Evolutionary conservation across 768 basidiomycete species (phyloP), one percentile per base, ranked within the genome.

Genomic region (Rhodotorula taiwanensis): DNA sequence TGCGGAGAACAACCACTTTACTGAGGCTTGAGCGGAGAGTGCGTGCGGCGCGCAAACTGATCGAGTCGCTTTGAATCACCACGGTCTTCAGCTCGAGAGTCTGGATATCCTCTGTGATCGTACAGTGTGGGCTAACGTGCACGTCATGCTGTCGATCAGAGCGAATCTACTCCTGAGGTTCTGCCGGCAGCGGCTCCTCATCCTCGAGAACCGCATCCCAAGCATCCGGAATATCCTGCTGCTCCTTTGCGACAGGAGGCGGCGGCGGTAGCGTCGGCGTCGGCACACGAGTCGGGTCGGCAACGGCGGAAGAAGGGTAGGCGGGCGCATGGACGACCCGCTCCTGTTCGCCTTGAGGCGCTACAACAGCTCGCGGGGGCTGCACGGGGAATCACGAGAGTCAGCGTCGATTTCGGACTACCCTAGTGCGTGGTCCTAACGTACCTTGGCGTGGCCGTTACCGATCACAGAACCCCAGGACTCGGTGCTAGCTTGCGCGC

Each of bases 291-390:
- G 48, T 31, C 18, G 47, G 56, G 15, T 14, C 8, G 14, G 44
- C 34, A 14, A 31, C 30, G 18, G 14, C 21, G 11, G 52, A n/a
- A 0, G 59, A 8, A 9, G 28, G 7, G 16, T 34, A 28, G 11
- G 47, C 27, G 2, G 47, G 13, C 45, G 45, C 27, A 15, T 8
- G 9, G 5, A 25, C 4, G 30, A 28, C 8, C 18, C 61, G 54
- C 25, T 67, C 66, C 42, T 56, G 61, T 49, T 62, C 61, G 36
- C 61, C 57, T 21, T 33, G 44, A 0, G 66, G 57, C 1, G 57
- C 66, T 48, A 59, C n/a, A 34, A 67, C 66, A 33, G 66, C 66
- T 4, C 60, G 60, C 20, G 66, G 66, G 2, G 66, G 66, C 66
- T 67, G 45, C 13, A 25, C 25, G 42, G 1, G 30, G 16, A 44